Base-by-base conservation (phyloP, 805 yeast species). In the Ogataea neopini region DNA sequence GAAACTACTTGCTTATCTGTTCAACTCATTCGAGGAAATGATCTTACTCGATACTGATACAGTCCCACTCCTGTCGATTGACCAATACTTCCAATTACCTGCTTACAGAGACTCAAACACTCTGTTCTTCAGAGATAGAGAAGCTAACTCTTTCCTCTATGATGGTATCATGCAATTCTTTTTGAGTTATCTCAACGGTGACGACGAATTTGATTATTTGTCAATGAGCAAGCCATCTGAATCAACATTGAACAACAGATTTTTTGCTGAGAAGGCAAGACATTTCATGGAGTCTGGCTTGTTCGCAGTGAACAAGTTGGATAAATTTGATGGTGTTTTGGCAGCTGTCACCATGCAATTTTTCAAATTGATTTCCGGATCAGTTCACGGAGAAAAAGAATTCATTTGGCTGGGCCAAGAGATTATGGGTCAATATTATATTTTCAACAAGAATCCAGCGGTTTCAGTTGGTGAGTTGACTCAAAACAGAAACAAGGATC, bases 331-430 rank as follows among this genome's bases (percentile, higher is more conserved):
- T 45, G 76, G 83, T 2, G 59, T 77, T 3, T 51, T 81, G 26
- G 64, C 75, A 47, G 70, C 82, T 2, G 64, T 69, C 6, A 57
- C 66, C 14, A 51, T 76, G 50, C 78, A 76, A 50, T 62, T 75
- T 53, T 70, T 73, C 61, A 64, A 64, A 45, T 62, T 76, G 20
- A 69, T 75, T 19, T 64, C 72, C 0, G 71, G 77, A 1, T 76
- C 83, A 15, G 74, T 84, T 8, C 86, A 86, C 74, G 95, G 95
- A 33, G 95, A 86, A 53, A 86, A 86, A 56, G 94, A 86, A 60
- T 69, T 86, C 53, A 81, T 84, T 57, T 85, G 92, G 92, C 60
- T 86, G 28, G 88, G 87, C 2, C 78, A 81, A 62, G 72, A 76
- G 38, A 67, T 76, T 33, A 71, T 76, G 36, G 83, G 88, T 10